Percentiles rank a stretch among this genome's conserved stretches.
phyloP scores from a whole-genome alignment of 148 eudicot genomes.

The Beta vulgaris region DNA sequence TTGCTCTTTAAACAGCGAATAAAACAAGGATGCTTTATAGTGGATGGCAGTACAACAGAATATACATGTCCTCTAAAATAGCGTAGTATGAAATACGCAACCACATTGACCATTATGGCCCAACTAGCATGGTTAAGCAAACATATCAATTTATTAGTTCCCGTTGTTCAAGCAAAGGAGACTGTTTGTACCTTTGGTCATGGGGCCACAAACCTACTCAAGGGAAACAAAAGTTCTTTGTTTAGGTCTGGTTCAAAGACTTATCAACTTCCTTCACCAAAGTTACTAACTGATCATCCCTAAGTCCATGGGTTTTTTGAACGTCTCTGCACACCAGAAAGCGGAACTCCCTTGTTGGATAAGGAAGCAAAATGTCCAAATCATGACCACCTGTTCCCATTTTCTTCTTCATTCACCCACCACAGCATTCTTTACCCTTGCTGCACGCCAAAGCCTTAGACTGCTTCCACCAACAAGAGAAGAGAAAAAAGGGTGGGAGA shows the following conservation, averaged over 20 bases:
- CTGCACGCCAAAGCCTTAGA: background rate
- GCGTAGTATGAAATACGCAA: background rate
- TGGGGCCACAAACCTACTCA: background rate
- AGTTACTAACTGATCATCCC: background rate
- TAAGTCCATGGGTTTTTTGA: background rate
- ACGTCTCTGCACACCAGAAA: background rate
- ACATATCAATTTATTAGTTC: background rate
- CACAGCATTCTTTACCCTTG: background rate
- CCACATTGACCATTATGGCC: background rate
- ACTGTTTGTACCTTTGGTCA: background rate
- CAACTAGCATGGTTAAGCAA: conserved; percentile 6
- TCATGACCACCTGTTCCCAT: background rate
- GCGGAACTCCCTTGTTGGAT: background rate
- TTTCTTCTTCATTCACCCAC: background rate
- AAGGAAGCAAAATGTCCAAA: background rate
- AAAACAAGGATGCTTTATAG: background rate
- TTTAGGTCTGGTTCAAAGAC: background rate
- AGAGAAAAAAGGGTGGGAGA: background rate
- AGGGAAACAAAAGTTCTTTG: background rate
- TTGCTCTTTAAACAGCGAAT: background rate
- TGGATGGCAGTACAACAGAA: background rate
- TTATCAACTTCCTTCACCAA: background rate
- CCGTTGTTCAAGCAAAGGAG: background rate
- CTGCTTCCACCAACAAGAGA: background rate
- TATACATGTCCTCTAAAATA: background rate